Evolutionary conservation across 2,329 filamentous ascomycete genomes (phyloP), one percentile per base, ranked within the genome.

Genomic region (Didymella pinodella): DNA sequence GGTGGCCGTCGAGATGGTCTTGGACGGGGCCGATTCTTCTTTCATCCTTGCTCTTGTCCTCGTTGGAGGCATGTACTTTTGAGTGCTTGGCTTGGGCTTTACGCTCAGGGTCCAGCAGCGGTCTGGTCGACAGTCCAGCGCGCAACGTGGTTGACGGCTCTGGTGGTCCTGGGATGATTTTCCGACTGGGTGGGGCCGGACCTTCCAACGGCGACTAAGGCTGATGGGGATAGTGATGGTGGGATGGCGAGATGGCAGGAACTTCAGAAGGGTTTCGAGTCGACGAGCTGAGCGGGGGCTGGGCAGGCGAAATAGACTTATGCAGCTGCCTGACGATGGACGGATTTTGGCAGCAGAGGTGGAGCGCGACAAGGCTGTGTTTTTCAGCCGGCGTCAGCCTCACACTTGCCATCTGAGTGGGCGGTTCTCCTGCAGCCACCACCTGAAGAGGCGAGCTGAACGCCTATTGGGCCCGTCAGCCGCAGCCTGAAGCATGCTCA

Each of bases 371-470:
- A 72, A 75, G 73, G 72, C 72, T 75, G 73, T 70, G 70, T 70
- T 69, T 69, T 56, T 60, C 57, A 57, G 58, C 64, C 71, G 67
- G 65, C 72, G 70, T 75, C 73, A 77, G 74, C 74, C 74, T 77
- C 70, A 73, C 70, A 73, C 69, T 67, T 72, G 65, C 67, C 71
- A 70, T 74, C 63, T 72, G 69, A 75, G 70, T 74, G 73, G 73
- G 68, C 68, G 65, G 69, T 67, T 65, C 63, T 64, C 38, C 66
- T 75, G 72, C 71, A 74, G 71, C 72, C 71, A 73, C 72, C 63
- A 69, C 68, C 69, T 71, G 67, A 74, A 71, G 60, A 66, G 67
- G 73, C 68, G 63, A 68, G 70, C 70, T 73, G 72, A 64, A 61
- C 60, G 67, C 71, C 59, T 67, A 74, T 75, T 76, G 72, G 73